These are phyloP conservation scores for Penicillium canariense DNA, from an alignment of 495 filamentous ascomycete species.

Conservation along the genomic window DNA sequence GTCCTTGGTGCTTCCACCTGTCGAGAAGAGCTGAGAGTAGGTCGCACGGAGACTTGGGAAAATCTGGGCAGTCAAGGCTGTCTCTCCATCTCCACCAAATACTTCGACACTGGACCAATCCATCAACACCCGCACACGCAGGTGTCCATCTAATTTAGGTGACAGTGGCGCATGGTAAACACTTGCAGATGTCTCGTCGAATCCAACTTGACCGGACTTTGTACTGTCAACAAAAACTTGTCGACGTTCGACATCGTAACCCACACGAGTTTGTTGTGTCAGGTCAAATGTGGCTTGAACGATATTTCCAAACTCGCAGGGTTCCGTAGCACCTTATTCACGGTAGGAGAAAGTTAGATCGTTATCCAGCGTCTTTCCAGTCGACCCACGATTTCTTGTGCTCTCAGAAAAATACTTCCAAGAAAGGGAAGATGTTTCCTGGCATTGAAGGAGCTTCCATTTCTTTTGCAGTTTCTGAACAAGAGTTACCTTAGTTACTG, in stretches of 20 bases:
- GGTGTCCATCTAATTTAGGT: conserved; percentile 10
- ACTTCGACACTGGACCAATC: conserved; percentile 39
- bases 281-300: conserved; percentile 28
- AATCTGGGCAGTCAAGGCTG: conserved; percentile 33
- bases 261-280: conserved; percentile 39
- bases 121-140: conserved; percentile 28
- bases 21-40: not conserved
- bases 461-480: too few relatives aligned
- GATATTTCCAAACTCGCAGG: conserved; percentile 26
- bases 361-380: conserved; percentile 24
- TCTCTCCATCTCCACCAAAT: conserved; percentile 33
- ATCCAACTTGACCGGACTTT: conserved; percentile 25
- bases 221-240: conserved; percentile 31
- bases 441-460: too few relatives aligned
- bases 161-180: conserved; percentile 26
- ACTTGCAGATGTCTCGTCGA: conserved; percentile 29
- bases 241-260: conserved; percentile 43
- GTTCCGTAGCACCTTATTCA: not conserved
- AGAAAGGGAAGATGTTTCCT: too few relatives aligned
- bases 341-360: conserved; percentile 23
- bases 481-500: too few relatives aligned
- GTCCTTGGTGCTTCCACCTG: not conserved
- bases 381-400: too few relatives aligned
- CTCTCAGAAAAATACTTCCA: too few relatives aligned
- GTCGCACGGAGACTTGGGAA: not conserved